These are phyloP conservation scores for Talaromyces sp. DNA, from an alignment of 2,329 filamentous ascomycete species.

Conservation along the genomic window DNA sequence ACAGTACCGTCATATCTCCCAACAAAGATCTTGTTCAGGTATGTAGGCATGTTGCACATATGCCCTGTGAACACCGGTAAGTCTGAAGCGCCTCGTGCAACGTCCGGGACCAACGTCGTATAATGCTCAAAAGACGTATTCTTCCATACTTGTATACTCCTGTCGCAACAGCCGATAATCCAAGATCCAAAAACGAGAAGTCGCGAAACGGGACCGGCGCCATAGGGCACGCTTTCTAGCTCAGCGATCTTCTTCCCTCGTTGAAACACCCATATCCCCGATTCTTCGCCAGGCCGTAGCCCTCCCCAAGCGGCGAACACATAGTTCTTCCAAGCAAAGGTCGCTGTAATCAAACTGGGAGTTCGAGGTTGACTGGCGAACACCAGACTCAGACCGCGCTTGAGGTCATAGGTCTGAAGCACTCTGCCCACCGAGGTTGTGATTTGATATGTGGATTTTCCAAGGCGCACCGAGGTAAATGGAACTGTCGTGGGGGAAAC, in stretches of 20 bases:
- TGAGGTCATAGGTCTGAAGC: slow-evolving; percentile 93
- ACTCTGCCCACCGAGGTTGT: slow-evolving; percentile 88
- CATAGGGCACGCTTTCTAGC: slow-evolving; percentile 59
- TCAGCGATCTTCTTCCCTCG: slow-evolving; percentile 78
- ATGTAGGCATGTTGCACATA: slow-evolving; percentile 85
- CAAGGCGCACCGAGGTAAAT: slow-evolving; percentile 81
- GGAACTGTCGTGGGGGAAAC: slow-evolving; percentile 87
- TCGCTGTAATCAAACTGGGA: slow-evolving; percentile 78
- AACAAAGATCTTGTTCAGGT: slow-evolving; percentile 91
- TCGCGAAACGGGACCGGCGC: slow-evolving; percentile 66
- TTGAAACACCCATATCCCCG: slow-evolving; percentile 87
- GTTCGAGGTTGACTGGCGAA: slow-evolving; percentile 92
- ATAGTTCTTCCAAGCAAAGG: slow-evolving; percentile 77
- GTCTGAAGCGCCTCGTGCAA: slow-evolving; percentile 43
- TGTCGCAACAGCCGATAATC: slow-evolving; percentile 74
- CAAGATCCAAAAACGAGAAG: slow-evolving; percentile 83
- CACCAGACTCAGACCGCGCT: slow-evolving; percentile 80
- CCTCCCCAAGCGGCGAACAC: slow-evolving; percentile 88
- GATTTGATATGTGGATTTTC: slow-evolving; percentile 94
- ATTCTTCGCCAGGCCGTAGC: slow-evolving; percentile 26
- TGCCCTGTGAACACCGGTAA: slow-evolving; percentile 68
- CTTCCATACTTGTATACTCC: slow-evolving; percentile 85
- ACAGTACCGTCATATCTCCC: slow-evolving; percentile 82
- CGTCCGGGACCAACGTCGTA: slow-evolving; percentile 64
- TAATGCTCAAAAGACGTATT: slow-evolving; percentile 79